Base-by-base conservation (phyloP, 1,139 yeast genomes). In the Debaryomyces subglobosus region DNA sequence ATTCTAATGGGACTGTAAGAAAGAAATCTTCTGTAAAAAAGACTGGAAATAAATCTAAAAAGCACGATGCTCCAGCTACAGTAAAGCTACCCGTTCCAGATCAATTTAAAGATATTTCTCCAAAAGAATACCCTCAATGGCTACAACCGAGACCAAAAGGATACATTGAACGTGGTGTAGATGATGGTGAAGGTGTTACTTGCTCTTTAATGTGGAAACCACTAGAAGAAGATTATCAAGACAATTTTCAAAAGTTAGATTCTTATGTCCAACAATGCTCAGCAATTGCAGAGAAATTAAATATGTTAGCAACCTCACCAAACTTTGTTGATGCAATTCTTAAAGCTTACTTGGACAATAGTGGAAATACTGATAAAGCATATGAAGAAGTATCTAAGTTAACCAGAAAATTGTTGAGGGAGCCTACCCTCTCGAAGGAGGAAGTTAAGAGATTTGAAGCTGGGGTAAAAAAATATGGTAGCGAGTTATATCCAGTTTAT, bases 141-240 rank as follows among this genome's bases (percentile, higher is more conserved):
- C 68, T 89, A 37, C 92, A 86, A 59, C 88, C 85, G 3, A 71
- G 86, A 53, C 96, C 96, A 0, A 74, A 76, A 48, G 96, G 96
- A 0, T 89, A 87, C 60, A 69, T 86, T n/a, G 96, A 90, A 57
- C 77, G 99, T 59, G 99, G 98, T 1, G 83, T 79, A 1, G 91
- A 85, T 57, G 83, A 78, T 25, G 79, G 79, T 0, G 68, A 63
- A 18, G 78, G 76, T 0, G 55, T 58, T 12, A 89, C 97, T 0
- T 77, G 83, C 16, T 78, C 84, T 0, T 65, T 89, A 16, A 67
- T 86, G 58, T 94, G 97, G 96, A 78, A 77, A 55, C 69, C 76
- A 35, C 74, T 74, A 4, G 74, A 69, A 15, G 50, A 55, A 1
- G 77, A 71, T 38, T 44, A 61, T 0, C 62, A 57, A 1, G 66